Evolutionary conservation across 495 filamentous ascomycete species (phyloP), one percentile per base, ranked within the genome.

Genomic region (Aspergillus sclerotiicarbonarius): DNA sequence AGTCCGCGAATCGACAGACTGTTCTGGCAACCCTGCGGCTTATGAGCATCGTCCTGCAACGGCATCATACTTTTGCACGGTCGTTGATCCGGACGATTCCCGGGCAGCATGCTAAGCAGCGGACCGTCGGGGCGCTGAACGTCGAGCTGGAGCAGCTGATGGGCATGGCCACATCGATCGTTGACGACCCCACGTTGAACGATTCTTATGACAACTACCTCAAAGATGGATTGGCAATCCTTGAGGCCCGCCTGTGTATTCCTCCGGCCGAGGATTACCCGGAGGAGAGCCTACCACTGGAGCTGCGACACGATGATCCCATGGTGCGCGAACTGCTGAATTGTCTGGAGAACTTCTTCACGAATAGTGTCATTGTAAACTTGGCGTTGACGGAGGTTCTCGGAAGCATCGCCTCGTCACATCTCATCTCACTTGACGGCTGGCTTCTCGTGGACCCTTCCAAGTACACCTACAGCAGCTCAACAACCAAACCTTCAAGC

Each of bases 361-460:
- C 87, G 6, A 98, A 99, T 68, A 85, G 90, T 16, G 84, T 97
- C 2, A 91, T 95, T 57, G 90, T 86, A 15, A 99, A 99, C 65
- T 76, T 99, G 10, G 85, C 86, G 2, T 74, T 96, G 8, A 97
- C 95, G 0, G 87, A 92, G 62, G 82, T 87, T 6, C 79, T 99
- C 15, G 83, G 92, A 54, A 89, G 90, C 58, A 78, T 98, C 29
- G 87, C 88, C 15, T 86, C 88, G 0, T 98, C 94, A 59, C 85
- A 90, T 15, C 88, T 87, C 48, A 87, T 95, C 65, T 82, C 85
- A 6, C 78, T 97, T 1, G 91, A 97, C 66, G 86, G 87, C 13
- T 98, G 95, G 94, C 80, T 98, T n/a, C 73, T 92, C 10, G 84
- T 90, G 16, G 84, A 90, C 59, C 88, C 91, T 0, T 56, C 64